Evolutionary conservation across 75 land plant species (phyloP).

Genomic region (Isoetes taiwanensis): DNA sequence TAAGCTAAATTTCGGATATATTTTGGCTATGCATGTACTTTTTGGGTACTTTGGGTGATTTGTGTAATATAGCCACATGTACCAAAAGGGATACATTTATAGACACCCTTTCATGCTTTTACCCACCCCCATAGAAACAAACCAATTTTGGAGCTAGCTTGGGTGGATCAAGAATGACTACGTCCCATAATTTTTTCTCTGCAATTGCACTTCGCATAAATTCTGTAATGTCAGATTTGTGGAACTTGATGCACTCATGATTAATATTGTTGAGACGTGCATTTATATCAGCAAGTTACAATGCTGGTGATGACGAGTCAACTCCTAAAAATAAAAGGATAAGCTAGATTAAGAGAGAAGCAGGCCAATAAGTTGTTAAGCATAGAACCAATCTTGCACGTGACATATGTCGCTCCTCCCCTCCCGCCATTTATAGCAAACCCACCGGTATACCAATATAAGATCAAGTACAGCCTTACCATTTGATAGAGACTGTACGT

Average conservation of each 20-base stretch:
- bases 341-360: too few relatives aligned
- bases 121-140: too few relatives aligned
- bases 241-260: slow-evolving; percentile 40
- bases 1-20: too few relatives aligned
- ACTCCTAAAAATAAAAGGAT: slow-evolving; percentile 36
- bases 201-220: slow-evolving; percentile 61
- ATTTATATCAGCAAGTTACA: slow-evolving; percentile 81
- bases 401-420: slow-evolving; percentile 69
- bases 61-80: too few relatives aligned
- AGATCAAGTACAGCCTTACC: slow-evolving; percentile 66
- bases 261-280: slow-evolving; percentile 43
- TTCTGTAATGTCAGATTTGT: slow-evolving; percentile 58
- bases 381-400: too few relatives aligned
- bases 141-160: slow-evolving; percentile 88
- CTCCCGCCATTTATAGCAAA: slow-evolving; percentile 77
- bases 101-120: too few relatives aligned
- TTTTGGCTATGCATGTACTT: too few relatives aligned
- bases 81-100: too few relatives aligned
- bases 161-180: slow-evolving; percentile 88
- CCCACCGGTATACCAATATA: slow-evolving; percentile 92
- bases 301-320: slow-evolving; percentile 72
- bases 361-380: too few relatives aligned
- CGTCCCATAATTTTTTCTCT: slow-evolving; percentile 57
- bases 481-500: slow-evolving; percentile 45
- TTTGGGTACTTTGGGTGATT: too few relatives aligned